Evolutionary conservation across 192 early-diverging fungal genomes (phyloP).

Genomic region (Backusella parvicylindrica): DNA sequence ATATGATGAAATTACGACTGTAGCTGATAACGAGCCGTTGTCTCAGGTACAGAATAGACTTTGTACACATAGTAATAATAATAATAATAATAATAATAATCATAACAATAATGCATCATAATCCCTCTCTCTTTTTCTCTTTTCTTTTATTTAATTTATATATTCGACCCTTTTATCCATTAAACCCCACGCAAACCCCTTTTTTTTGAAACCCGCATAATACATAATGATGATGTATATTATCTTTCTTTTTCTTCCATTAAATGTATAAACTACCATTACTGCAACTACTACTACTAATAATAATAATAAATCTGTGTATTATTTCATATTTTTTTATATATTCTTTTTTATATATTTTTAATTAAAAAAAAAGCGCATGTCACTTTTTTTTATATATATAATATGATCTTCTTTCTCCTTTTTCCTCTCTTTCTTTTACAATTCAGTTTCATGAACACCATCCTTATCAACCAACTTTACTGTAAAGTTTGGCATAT

Average conservation of each 20-base stretch:
- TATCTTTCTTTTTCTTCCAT: background rate
- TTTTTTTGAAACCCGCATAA: background rate
- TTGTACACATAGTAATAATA: background rate
- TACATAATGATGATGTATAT: background rate
- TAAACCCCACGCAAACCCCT: background rate
- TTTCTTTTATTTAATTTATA: background rate
- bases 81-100: background rate
- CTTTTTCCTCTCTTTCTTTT: constrained; percentile 19
- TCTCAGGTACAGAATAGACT: background rate
- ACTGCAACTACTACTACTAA: background rate
- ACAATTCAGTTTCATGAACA: constrained; percentile 59
- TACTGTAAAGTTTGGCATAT: constrained; percentile 78
- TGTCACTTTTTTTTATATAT: background rate
- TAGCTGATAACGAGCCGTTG: background rate
- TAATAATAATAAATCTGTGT: background rate
- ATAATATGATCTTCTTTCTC: background rate
- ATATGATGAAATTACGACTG: background rate
- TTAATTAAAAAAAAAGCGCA: background rate
- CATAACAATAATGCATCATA: background rate
- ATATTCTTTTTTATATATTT: background rate
- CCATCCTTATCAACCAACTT: constrained; percentile 90
- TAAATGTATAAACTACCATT: background rate
- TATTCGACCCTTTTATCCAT: no score
- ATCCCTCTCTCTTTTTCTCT: background rate
- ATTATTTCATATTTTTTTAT: background rate